Conservation (phyloP, 192 early-diverging fungal species). For the Chytriomyces sp. region DNA sequence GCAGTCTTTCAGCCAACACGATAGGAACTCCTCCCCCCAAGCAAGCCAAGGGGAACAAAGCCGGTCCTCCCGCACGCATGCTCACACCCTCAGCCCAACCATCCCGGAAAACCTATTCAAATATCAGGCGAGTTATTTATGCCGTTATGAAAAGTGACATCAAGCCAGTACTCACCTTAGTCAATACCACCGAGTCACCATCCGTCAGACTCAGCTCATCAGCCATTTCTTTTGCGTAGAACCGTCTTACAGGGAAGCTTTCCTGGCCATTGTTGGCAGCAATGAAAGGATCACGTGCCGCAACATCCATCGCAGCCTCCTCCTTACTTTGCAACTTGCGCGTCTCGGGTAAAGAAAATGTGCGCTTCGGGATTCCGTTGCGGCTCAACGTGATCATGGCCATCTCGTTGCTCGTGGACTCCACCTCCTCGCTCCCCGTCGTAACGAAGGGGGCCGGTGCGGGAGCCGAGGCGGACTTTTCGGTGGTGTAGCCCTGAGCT, state of each 20-base stretch:
- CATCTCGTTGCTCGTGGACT: neutral
- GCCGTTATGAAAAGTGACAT: too few relatives aligned
- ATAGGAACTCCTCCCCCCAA: constrained; percentile 43
- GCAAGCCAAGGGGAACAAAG: constrained; percentile 47
- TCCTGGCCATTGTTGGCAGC: constrained; percentile 33
- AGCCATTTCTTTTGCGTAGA: constrained; percentile 28
- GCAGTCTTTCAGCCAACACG: constrained; percentile 34
- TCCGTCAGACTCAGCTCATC: constrained; percentile 45
- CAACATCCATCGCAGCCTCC: constrained; percentile 19
- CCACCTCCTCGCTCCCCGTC: neutral
- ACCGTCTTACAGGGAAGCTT: constrained; percentile 41
- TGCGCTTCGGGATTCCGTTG: constrained; percentile 29
- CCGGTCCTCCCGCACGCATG: constrained; percentile 44
- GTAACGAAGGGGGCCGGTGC: neutral
- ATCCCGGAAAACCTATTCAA: too few relatives aligned
- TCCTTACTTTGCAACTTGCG: constrained; percentile 16
- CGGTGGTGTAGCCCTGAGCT: neutral
- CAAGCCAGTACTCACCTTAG: too few relatives aligned
- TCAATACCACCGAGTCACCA: constrained; percentile 39
- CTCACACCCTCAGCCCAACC: constrained; percentile 47
- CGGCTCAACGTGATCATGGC: constrained; percentile 26
- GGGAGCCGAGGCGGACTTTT: neutral
- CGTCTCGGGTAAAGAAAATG: constrained; percentile 23
- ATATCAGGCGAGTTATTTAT: too few relatives aligned
- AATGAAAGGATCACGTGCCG: constrained; percentile 30